A percentile compares a stretch with the other conserved stretches of the same genome.
phyloP scores from a whole-genome alignment of 192 early-diverging fungal genomes.

The Lunasporangiospora selenospora region DNA sequence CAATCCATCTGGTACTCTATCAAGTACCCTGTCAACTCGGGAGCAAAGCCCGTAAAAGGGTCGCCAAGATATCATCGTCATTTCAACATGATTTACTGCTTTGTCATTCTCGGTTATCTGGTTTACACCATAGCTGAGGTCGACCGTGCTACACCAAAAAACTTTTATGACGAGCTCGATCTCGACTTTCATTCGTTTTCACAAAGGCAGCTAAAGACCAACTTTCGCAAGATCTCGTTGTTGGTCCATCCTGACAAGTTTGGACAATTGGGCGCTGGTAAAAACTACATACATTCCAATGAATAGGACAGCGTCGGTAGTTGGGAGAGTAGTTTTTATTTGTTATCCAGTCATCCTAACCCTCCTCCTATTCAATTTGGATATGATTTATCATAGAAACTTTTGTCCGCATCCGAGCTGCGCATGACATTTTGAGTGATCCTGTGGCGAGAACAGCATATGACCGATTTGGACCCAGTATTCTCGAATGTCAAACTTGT shows the following conservation, averaged over 20 bases:
- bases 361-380: slow-evolving; percentile 19
- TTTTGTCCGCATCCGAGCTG: slow-evolving; percentile 43
- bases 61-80: slow-evolving; percentile 46
- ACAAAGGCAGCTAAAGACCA: slow-evolving; percentile 41
- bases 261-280: slow-evolving; percentile 32
- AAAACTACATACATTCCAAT: not conserved
- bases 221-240: slow-evolving; percentile 47
- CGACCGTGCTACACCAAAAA: slow-evolving; percentile 27
- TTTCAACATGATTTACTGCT: slow-evolving; percentile 49
- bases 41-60: slow-evolving; percentile 41
- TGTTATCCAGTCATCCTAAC: slow-evolving; percentile 7
- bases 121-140: slow-evolving; percentile 52
- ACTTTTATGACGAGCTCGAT: slow-evolving; percentile 50
- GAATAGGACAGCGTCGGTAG: not conserved
- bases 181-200: slow-evolving; percentile 41
- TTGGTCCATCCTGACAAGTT: slow-evolving; percentile 49
- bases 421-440: slow-evolving; percentile 46
- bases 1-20: slow-evolving; percentile 50
- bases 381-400: slow-evolving; percentile 7
- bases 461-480: slow-evolving; percentile 48
- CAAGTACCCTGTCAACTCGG: slow-evolving; percentile 44
- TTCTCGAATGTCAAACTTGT: slow-evolving; percentile 34
- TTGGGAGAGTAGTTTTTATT: not conserved
- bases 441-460: slow-evolving; percentile 45
- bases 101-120: slow-evolving; percentile 48